Base-by-base conservation (phyloP, 192 early-diverging fungal species). In the Chytriomyces confervae region DNA sequence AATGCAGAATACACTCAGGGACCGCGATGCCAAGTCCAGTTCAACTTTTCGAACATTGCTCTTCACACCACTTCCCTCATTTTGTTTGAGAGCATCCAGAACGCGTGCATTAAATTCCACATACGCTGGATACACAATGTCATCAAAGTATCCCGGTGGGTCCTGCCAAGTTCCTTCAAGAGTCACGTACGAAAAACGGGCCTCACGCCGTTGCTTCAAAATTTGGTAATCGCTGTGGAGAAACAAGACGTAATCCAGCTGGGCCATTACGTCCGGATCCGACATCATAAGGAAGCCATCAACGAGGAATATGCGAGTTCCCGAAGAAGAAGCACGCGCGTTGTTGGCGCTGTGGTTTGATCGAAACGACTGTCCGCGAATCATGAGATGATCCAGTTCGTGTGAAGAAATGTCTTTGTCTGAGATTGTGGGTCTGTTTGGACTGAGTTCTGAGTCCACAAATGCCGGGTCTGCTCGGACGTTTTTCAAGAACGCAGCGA, bases 251-350 rank as follows among this genome's bases (percentile, higher is more conserved):
- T 78, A 72, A 50, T 91, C 89, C 6, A 89, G 77, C 7, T 79
- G 70, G 5, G 83, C 75, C 13, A 83, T 66, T 10, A 91, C 70
- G 7, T 68, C 49, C 10, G 82, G 70, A 69, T 89, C 65, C 62
- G 89, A 84, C 79, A 89, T 94, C 50, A 97, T 86, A 62, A 97
- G 83, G 70, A 97, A 94, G 7, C 95, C 95, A 74, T 97, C 95
- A 18, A 92, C 81, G 10, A 94, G 82, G 46, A 90, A 70, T 68
- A 76, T 29, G 67, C 67, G 67, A 11, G 64, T 20, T 29, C 36
- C 45, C 9, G 11, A 10, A 13, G 36, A 29, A n/a, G 20, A 27
- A 65, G 27, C 18, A 20, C 24, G 18, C 36, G 16, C 20, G 11
- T 65, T 65, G 20, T 16, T 29, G 11, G 20, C 63, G 16, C 18